Evolutionary conservation across 306 rosid genomes (phyloP), one percentile per base, ranked within the genome.

Genomic region (Lathyrus aphaca): DNA sequence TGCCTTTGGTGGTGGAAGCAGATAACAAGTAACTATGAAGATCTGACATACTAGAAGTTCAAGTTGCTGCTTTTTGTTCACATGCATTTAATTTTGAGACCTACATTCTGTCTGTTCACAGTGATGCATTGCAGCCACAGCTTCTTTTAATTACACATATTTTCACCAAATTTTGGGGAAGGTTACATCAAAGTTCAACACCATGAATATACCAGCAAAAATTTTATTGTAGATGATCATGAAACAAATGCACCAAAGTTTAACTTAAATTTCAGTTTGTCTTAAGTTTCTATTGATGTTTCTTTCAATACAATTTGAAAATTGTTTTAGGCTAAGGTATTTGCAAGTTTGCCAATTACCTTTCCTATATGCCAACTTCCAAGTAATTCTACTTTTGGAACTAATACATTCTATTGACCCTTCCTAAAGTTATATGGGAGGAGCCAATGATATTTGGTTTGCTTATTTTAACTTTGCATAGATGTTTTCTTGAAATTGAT

Each of bases 61-160:
- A 61, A 66, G 76, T 39, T 76, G 55, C 65, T 76, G 55, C 65
- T 63, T 64, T 72, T 43, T 42, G 78, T 54, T 81, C 42, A 39
- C 39, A 37, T 37, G 76, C 76, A 46, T 73, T 68, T 60, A 67
- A 29, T 77, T 77, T 77, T 62, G 68, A 46, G 56, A 77, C 2
- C 39, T 35, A 35, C 10, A 35, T 35, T 35, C 39, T 35, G 39
- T 35, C 57, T 78, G 43, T 66, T 53, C 44, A 68, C 69, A 32
- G 14, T 53, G 65, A 46, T 49, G 55, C 14, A 38, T 69, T 64
- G 63, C 66, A 56, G 68, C 54, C 18, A 45, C 64, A 39, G 53
- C 15, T 64, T 30, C 50, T n/a, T 30, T 54, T 30, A 51, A 32
- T 4, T 63, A 16, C 65, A 40, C 44, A 42, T 49, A 10, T 29